Evolutionary conservation across 1,284 basidiomycete genomes (phyloP).

Genomic region (Moesziomyces aphidis): DNA sequence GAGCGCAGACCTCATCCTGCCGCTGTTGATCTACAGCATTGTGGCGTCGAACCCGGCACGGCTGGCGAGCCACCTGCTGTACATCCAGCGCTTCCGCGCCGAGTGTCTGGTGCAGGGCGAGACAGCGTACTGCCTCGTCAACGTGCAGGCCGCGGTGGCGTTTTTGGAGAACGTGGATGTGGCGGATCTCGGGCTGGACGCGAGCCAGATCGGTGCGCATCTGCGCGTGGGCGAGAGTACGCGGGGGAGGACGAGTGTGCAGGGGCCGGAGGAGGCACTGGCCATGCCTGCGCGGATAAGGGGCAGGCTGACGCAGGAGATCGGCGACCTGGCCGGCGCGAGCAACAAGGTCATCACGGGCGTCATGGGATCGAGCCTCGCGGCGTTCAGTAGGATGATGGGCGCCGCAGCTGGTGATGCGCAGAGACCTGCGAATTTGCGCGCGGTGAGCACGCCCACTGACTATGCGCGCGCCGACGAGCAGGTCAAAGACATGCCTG

Average conservation of each 20-base stretch:
- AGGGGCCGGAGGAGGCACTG: too few species aligned
- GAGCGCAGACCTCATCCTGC: conserved; percentile 79
- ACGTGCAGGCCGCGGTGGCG: conserved; percentile 90
- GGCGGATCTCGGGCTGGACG: conserved; percentile 80
- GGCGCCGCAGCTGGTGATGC: conserved; percentile 6
- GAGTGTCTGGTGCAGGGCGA: conserved; percentile 81
- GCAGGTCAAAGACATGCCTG: conserved; percentile 7
- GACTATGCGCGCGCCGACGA: conserved; percentile 10
- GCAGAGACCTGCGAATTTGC: not conserved
- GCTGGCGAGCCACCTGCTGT: conserved; percentile 81
- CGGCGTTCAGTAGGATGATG: conserved; percentile 40
- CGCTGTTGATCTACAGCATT: conserved; percentile 88
- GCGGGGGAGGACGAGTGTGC: not conserved
- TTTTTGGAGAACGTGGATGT: conserved; percentile 93
- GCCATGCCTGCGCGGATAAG: conserved; percentile 71
- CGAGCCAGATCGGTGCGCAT: conserved; percentile 7
- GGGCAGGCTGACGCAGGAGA: conserved; percentile 83
- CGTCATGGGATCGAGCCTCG: conserved; percentile 83
- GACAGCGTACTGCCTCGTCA: conserved; percentile 90
- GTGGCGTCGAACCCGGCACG: conserved; percentile 90
- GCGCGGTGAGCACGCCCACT: conserved; percentile 2
- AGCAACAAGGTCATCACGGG: conserved; percentile 68
- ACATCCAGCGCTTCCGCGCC: conserved; percentile 83
- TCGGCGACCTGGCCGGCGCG: conserved; percentile 77
- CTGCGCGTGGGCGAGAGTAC: not conserved